Conservation (phyloP, 768 basidiomycete species). For the Pleurotus platypus region DNA sequence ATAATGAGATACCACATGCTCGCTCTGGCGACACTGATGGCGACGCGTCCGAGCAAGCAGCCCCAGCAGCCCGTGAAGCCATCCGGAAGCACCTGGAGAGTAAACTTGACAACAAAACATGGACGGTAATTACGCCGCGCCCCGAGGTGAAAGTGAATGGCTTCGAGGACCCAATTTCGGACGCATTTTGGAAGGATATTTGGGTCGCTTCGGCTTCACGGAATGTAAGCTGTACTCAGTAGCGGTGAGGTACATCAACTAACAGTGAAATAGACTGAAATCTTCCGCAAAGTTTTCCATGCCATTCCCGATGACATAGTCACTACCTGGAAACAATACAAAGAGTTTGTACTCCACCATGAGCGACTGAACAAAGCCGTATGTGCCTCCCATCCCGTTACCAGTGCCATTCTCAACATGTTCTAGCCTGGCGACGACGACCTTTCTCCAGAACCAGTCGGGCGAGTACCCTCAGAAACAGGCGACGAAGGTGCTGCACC, state of each 20-base stretch:
- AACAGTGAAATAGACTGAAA: slow-evolving; percentile 69
- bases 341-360: slow-evolving; percentile 75
- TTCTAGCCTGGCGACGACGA: slow-evolving; percentile 36
- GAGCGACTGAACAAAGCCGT: slow-evolving; percentile 73
- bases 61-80: slow-evolving; percentile 44
- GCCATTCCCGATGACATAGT: slow-evolving; percentile 90
- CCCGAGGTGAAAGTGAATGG: slow-evolving; percentile 71
- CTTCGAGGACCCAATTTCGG: slow-evolving; percentile 87
- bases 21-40: slow-evolving; percentile 39
- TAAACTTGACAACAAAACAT: slow-evolving; percentile 50
- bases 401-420: slow-evolving; percentile 8
- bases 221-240: slow-evolving; percentile 57
- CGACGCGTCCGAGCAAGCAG: slow-evolving; percentile 45
- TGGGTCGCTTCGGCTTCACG: slow-evolving; percentile 87
- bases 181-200: slow-evolving; percentile 84
- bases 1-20: slow-evolving; percentile 46
- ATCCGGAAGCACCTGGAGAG: slow-evolving; percentile 51
- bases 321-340: slow-evolving; percentile 94
- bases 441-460: slow-evolving; percentile 40
- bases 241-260: slow-evolving; percentile 3
- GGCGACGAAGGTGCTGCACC: slow-evolving; percentile 35
- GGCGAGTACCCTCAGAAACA: slow-evolving; percentile 56
- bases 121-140: slow-evolving; percentile 62
- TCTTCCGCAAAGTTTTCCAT: slow-evolving; percentile 93
- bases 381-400: slow-evolving; percentile 18